These are phyloP conservation scores for Lactarius deliciosus DNA, from an alignment of 768 basidiomycete genomes.

Conservation along the genomic window DNA sequence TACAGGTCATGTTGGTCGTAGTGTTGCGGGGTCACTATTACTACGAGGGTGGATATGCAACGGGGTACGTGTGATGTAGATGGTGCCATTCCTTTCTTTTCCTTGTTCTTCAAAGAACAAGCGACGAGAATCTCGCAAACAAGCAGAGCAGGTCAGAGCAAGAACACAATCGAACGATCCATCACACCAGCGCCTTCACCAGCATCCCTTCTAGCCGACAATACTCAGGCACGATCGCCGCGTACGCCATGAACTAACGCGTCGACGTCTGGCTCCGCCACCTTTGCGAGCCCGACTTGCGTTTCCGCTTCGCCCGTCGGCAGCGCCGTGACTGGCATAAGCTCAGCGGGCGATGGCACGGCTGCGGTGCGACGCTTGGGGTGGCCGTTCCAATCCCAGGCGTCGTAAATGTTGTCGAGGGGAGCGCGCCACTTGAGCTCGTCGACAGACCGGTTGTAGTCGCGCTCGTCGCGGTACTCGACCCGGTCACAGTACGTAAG, in stretches of 20 bases:
- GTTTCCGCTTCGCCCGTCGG: conserved; percentile 70
- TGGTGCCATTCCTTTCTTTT: conserved; percentile 15
- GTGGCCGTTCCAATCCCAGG: conserved; percentile 51
- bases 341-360: no score
- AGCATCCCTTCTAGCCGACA: conserved; percentile 77
- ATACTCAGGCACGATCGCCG: conserved; percentile 82
- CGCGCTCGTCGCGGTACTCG: conserved; percentile 32
- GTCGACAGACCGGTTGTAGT: conserved; percentile 42
- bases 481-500: conserved; percentile 57
- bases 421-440: conserved; percentile 27
- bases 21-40: not conserved
- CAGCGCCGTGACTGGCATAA: conserved; percentile 70
- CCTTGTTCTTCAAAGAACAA: conserved; percentile 3
- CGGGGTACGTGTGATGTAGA: conserved; percentile 18
- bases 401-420: conserved; percentile 58
- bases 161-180: conserved; percentile 7
- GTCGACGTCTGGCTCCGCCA: conserved; percentile 81
- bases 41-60: conserved; percentile 11
- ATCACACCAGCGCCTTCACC: conserved; percentile 56
- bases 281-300: conserved; percentile 74
- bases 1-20: conserved; percentile 5
- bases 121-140: conserved; percentile 11
- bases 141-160: conserved; percentile 28
- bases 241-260: conserved; percentile 85
- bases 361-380: no score